A percentile compares a stretch with the other conserved stretches of the same genome.
Conservation (phyloP, 805 yeast species). For the Candida insectalens region DNA sequence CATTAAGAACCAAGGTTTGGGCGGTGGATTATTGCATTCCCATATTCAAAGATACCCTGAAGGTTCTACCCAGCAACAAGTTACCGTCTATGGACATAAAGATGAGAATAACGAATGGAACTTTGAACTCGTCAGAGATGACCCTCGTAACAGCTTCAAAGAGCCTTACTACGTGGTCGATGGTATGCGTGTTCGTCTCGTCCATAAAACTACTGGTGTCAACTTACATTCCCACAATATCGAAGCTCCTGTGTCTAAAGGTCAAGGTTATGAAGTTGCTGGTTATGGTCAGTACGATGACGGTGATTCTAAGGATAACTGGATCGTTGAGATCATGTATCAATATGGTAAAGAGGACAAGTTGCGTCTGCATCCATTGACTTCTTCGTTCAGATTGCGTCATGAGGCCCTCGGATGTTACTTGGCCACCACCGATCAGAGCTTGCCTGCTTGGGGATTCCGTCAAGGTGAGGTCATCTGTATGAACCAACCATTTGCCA, state of each 20-base stretch:
- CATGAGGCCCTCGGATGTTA: slow-evolving; percentile 63
- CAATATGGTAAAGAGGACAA: slow-evolving; percentile 45
- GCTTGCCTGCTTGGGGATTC: slow-evolving; percentile 78
- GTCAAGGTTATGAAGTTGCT: slow-evolving; percentile 65
- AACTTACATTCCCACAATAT: slow-evolving; percentile 79
- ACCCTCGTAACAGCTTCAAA: slow-evolving; percentile 21
- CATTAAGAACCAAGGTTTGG: slow-evolving; percentile 57
- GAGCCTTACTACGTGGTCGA: slow-evolving; percentile 36
- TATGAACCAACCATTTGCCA: slow-evolving; percentile 48
- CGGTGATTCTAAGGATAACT: slow-evolving; percentile 80
- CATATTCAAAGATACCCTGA: slow-evolving; percentile 79
- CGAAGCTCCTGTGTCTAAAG: slow-evolving; percentile 60
- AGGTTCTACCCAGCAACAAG: slow-evolving; percentile 90
- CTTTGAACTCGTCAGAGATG: slow-evolving; percentile 49
- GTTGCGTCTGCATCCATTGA: slow-evolving; percentile 57
- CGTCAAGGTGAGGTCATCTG: slow-evolving; percentile 88
- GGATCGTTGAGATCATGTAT: slow-evolving; percentile 77
- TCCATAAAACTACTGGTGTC: slow-evolving; percentile 62
- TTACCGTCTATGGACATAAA: slow-evolving; percentile 91
- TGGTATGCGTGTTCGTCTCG: slow-evolving; percentile 61
- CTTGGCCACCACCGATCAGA: slow-evolving; percentile 60
- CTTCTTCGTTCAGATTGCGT: slow-evolving; percentile 61
- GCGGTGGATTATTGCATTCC: slow-evolving; percentile 77
- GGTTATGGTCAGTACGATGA: slow-evolving; percentile 68
- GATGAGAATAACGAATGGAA: slow-evolving; percentile 82